Evolutionary conservation across 768 basidiomycete species (phyloP).

Genomic region (Suillus clintonianus): DNA sequence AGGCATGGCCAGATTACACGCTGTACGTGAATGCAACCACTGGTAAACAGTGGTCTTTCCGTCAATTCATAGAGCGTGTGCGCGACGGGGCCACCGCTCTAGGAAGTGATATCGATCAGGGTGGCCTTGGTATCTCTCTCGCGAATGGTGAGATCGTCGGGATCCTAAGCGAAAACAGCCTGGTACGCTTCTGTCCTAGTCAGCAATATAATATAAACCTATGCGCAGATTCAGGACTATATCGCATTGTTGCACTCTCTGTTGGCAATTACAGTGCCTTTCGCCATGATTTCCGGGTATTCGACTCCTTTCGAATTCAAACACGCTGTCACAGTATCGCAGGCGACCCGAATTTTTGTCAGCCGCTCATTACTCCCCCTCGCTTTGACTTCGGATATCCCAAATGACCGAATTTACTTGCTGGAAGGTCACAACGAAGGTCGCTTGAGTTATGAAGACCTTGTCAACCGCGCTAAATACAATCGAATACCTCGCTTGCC

Average conservation of each 20-base stretch:
- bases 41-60: conserved; percentile 45
- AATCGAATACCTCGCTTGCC: conserved; percentile 42
- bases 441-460: conserved; percentile 43
- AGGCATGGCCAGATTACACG: conserved; percentile 55
- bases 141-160: conserved; percentile 62
- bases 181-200: conserved; percentile 44
- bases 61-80: conserved; percentile 52
- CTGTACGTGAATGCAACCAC: conserved; percentile 58
- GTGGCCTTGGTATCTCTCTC: conserved; percentile 56
- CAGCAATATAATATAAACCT: background rate
- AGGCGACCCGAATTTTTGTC: conserved; percentile 55
- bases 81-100: conserved; percentile 60
- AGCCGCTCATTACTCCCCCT: conserved; percentile 44
- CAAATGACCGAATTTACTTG: conserved; percentile 48
- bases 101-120: conserved; percentile 43
- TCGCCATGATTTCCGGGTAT: conserved; percentile 53
- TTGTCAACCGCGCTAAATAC: conserved; percentile 42
- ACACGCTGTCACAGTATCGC: conserved; percentile 48
- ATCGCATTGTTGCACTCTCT: conserved; percentile 50
- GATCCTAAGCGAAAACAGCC: conserved; percentile 67
- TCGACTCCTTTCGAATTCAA: conserved; percentile 59
- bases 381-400: conserved; percentile 39
- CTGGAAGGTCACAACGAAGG: conserved; percentile 46
- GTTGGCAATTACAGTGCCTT: conserved; percentile 50
- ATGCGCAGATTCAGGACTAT: conserved; percentile 47